A percentile compares a stretch with the other conserved stretches of the same genome.
phyloP scores from a whole-genome alignment of 1,284 basidiomycete genomes.

The Moniliella sp. region DNA sequence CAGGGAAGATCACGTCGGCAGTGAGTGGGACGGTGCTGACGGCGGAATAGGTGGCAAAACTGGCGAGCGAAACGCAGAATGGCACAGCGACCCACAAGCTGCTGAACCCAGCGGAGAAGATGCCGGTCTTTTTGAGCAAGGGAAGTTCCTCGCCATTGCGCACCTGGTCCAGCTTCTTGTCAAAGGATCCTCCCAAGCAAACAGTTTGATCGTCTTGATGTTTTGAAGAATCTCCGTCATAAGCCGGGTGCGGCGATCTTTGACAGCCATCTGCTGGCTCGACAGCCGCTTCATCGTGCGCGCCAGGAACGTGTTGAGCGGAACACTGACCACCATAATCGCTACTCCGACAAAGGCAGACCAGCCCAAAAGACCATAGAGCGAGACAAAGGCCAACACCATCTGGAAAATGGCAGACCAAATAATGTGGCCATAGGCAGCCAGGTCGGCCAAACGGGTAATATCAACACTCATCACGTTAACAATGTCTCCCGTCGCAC shows the following conservation, averaged over 20 bases:
- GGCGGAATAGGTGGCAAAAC: conserved; percentile 58
- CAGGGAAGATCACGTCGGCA: conserved; percentile 76
- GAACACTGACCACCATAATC: conserved; percentile 45
- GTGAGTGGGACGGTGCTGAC: conserved; percentile 55
- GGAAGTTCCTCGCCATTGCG: conserved; percentile 65
- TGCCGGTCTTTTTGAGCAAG: conserved; percentile 40
- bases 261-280: conserved; percentile 71
- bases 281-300: conserved; percentile 54
- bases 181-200: conserved; percentile 60
- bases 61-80: conserved; percentile 47
- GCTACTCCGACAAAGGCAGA: conserved; percentile 72
- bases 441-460: conserved; percentile 59
- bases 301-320: conserved; percentile 10
- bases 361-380: conserved; percentile 75
- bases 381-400: conserved; percentile 62
- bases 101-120: conserved; percentile 24
- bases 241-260: conserved; percentile 40
- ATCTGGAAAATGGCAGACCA: conserved; percentile 43
- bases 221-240: conserved; percentile 43
- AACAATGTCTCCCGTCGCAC: conserved; percentile 76
- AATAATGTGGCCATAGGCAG: conserved; percentile 28
- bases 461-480: conserved; percentile 71
- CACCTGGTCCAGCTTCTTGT: conserved; percentile 49
- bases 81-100: conserved; percentile 29
- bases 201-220: conserved; percentile 51